Evolutionary conservation across 2,329 filamentous ascomycete genomes (phyloP), one percentile per base, ranked within the genome.

Genomic region (Coniochaeta sp.): DNA sequence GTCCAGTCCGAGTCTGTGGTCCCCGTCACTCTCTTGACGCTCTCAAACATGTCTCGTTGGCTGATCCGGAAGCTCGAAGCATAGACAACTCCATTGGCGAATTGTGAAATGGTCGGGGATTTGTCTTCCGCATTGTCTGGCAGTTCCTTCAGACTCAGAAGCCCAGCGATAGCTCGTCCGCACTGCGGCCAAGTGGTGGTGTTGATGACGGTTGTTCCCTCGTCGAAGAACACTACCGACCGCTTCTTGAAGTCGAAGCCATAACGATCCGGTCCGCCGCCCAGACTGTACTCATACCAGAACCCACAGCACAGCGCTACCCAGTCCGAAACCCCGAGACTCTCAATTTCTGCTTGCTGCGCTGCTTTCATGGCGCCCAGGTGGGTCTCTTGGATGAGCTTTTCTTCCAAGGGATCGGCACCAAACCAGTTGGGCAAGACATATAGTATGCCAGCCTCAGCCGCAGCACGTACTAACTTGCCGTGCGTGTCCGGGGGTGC

Each of bases 11-110:
- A 69, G 50, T 85, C 80, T 1, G 71, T 79, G 0, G 80, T 83
- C 0, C 79, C 79, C 0, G 81, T 81, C 3, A 85, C 85, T 0
- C 80, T 78, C 65, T 85, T 77, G 8, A 86, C 72, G 22, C 79
- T 80, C 50, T 81, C 79, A 59, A 89, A 77, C 75, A 89, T 88
- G 6, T 89, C 86, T 22, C 77, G 77, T 69, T 89, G 87, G 60
- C 72, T 83, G 61, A 85, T 64, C 5, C 73, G 69, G 73, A 88
- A 89, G 61, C 81, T 84, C 9, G 75, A 77, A 12, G 86, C 63
- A 64, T 80, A 84, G 2, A 87, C 67, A 0, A 68, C 64, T 55
- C 78, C 75, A 69, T 86, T 82, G 2, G 73, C 71, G 65, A 75
- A 84, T 36, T 69, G 63, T 8, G 73, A 74, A 9, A 85, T 60